Evolutionary conservation across 257 asterid species (phyloP).

Genomic region (Hygrophila difformis): DNA sequence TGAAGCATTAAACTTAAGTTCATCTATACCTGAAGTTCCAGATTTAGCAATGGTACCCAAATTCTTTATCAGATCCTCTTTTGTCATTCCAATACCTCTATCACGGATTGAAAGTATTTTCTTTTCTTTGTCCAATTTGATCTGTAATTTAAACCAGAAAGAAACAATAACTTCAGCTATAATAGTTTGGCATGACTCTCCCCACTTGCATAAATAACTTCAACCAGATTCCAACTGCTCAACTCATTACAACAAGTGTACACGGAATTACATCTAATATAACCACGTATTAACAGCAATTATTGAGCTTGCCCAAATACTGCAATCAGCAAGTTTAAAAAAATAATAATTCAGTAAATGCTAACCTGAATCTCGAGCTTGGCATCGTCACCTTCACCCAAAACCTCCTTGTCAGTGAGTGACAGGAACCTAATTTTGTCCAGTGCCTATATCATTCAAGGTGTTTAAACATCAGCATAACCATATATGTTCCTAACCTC

Average conservation of each 20-base stretch:
- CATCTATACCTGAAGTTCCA: slow-evolving; percentile 83
- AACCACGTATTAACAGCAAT: neutral
- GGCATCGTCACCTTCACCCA: slow-evolving; percentile 87
- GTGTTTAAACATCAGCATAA: slow-evolving; percentile 1
- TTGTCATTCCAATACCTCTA: slow-evolving; percentile 96
- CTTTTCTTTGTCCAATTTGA: slow-evolving; percentile 84
- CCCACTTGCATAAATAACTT: too few relatives aligned
- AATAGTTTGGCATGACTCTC: too few relatives aligned
- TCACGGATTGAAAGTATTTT: slow-evolving; percentile 84
- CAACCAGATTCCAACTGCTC: too few relatives aligned
- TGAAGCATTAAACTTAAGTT: too few relatives aligned
- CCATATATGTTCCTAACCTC: too few relatives aligned
- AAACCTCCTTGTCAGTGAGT: slow-evolving; percentile 82
- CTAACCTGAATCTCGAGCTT: slow-evolving; percentile 93
- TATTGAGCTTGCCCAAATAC: neutral
- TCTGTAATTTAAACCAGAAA: slow-evolving; percentile 30
- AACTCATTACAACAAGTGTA: too few relatives aligned
- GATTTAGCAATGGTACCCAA: slow-evolving; percentile 98
- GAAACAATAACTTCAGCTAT: neutral
- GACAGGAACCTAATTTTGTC: slow-evolving; percentile 90
- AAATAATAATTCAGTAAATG: neutral
- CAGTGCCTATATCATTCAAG: slow-evolving; percentile 47
- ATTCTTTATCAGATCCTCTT: slow-evolving; percentile 88
- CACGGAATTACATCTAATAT: too few relatives aligned
- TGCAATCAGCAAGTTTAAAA: neutral